phyloP scores from a whole-genome alignment of 768 basidiomycete species.

The Serendipita vermifera region DNA sequence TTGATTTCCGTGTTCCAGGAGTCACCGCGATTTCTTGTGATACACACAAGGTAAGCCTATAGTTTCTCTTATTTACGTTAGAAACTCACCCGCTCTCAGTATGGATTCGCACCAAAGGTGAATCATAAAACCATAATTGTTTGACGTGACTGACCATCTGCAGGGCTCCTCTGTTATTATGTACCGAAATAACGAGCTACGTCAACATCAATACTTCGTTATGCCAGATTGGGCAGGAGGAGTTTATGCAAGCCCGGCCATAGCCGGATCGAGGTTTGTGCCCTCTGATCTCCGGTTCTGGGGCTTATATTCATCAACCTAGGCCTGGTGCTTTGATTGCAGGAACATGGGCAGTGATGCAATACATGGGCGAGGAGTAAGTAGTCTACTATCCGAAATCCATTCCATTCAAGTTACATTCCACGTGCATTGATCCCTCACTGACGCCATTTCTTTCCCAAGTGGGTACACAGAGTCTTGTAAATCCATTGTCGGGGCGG shows the following conservation, averaged over 20 bases:
- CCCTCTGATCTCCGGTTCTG: not conserved
- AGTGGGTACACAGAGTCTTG: slow-evolving; percentile 87
- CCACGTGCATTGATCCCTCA: not conserved
- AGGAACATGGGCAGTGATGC: slow-evolving; percentile 93
- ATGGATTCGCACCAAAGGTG: slow-evolving; percentile 90
- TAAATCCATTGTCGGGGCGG: slow-evolving; percentile 59
- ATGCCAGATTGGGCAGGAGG: slow-evolving; percentile 75
- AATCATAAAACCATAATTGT: not conserved
- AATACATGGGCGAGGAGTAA: slow-evolving; percentile 77
- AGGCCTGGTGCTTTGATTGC: slow-evolving; percentile 89
- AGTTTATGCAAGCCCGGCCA: slow-evolving; percentile 78
- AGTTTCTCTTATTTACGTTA: slow-evolving; percentile 3
- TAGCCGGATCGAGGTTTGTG: slow-evolving; percentile 77
- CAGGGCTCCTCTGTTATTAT: slow-evolving; percentile 90
- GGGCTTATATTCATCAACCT: slow-evolving; percentile 1
- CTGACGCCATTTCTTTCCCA: not conserved
- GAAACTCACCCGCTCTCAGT: slow-evolving; percentile 32
- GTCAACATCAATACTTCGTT: slow-evolving; percentile 77
- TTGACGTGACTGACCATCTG: slow-evolving; percentile 7
- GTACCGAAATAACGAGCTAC: slow-evolving; percentile 69
- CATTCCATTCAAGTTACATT: not conserved
- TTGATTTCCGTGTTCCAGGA: slow-evolving; percentile 83
- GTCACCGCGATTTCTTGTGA: slow-evolving; percentile 95
- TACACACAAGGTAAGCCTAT: slow-evolving; percentile 63
- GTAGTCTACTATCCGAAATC: slow-evolving; percentile 20